Conservation (phyloP, 2,329 filamentous ascomycete species). For the Chaetomiaceae sp. region DNA sequence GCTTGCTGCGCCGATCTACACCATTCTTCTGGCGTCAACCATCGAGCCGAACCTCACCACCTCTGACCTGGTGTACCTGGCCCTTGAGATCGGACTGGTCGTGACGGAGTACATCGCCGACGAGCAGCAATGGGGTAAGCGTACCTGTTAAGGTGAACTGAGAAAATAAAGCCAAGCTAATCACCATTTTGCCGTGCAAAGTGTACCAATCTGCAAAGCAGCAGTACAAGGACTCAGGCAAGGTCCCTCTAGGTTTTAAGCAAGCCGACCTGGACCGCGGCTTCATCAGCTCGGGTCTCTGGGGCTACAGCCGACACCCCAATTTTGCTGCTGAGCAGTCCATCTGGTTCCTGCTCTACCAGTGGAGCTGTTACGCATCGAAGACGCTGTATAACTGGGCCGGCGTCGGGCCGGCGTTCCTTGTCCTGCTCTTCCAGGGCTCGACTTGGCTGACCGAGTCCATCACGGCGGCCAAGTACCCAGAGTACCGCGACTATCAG, state of each 20-base stretch:
- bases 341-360: constrained; percentile 83
- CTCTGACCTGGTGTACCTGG: constrained; percentile 46
- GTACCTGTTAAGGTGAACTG: not conserved
- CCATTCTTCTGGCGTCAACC: constrained; percentile 68
- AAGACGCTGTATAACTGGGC: constrained; percentile 74
- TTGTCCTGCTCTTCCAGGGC: constrained; percentile 79
- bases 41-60: constrained; percentile 48
- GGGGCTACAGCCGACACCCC: constrained; percentile 83
- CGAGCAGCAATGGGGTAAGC: constrained; percentile 80
- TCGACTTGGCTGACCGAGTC: constrained; percentile 85
- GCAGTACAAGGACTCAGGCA: constrained; percentile 66
- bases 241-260: constrained; percentile 59
- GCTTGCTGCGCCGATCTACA: constrained; percentile 72
- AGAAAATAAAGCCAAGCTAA: constrained; percentile 13
- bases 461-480: constrained; percentile 77
- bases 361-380: constrained; percentile 77
- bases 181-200: constrained; percentile 27
- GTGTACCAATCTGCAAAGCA: constrained; percentile 79
- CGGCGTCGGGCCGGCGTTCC: constrained; percentile 60
- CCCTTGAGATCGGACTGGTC: constrained; percentile 46
- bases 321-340: constrained; percentile 92
- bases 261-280: constrained; percentile 81
- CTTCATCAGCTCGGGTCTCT: constrained; percentile 79
- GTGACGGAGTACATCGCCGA: constrained; percentile 76
- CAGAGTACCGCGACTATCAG: constrained; percentile 83